These are phyloP conservation scores for Gloeopeniophorella convolvens DNA, from an alignment of 768 basidiomycete species.

Conservation along the genomic window DNA sequence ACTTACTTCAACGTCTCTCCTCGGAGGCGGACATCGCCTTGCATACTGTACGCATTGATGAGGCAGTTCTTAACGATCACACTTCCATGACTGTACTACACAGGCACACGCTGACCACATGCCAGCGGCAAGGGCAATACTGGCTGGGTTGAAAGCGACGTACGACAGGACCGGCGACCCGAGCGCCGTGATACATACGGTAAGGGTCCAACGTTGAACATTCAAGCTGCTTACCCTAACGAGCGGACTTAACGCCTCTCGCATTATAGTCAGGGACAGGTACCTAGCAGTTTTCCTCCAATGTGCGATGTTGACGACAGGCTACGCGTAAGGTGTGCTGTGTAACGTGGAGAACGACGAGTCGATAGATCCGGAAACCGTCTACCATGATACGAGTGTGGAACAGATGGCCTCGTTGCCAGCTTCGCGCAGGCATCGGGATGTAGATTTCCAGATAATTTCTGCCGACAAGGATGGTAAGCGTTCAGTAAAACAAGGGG, in stretches of 20 bases:
- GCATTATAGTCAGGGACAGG: conserved; percentile 8
- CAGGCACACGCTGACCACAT: conserved; percentile 44
- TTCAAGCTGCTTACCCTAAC: neutral
- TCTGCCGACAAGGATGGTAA: conserved; percentile 42
- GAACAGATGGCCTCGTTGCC: conserved; percentile 40
- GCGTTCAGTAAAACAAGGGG: neutral
- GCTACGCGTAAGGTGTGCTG: conserved; percentile 32
- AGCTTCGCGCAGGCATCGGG: conserved; percentile 38
- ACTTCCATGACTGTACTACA: neutral
- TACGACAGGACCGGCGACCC: conserved; percentile 34
- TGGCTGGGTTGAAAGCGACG: conserved; percentile 46
- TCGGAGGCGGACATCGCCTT: conserved; percentile 41
- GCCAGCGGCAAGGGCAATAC: conserved; percentile 36
- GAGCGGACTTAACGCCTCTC: neutral
- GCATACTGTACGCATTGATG: conserved; percentile 27
- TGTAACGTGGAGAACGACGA: conserved; percentile 35
- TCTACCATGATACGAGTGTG: conserved; percentile 44
- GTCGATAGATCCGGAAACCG: conserved; percentile 28
- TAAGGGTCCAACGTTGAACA: too few species aligned
- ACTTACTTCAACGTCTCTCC: conserved; percentile 37
- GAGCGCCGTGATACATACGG: conserved; percentile 58
- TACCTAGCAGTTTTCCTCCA: neutral
- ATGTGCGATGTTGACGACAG: neutral
- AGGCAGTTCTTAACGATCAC: neutral
- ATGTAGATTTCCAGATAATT: conserved; percentile 42